Evolutionary conservation across 1,284 basidiomycete species (phyloP).

Genomic region (Blastosporella zonata): DNA sequence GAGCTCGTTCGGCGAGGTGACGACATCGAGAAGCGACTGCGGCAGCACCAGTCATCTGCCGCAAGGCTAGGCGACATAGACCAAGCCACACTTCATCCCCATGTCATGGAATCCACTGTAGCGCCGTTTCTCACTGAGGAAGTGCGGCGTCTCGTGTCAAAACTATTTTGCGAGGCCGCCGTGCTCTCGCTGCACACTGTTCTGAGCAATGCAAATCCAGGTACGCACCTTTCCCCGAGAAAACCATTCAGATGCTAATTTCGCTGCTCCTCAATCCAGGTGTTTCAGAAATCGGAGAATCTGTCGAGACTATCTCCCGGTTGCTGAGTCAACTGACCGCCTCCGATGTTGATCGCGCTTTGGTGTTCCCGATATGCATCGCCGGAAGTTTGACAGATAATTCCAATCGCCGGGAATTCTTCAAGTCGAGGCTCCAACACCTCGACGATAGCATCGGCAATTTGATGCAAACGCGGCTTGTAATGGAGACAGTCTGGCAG

Average conservation of each 20-base stretch:
- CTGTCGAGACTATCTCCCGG: slow-evolving; percentile 52
- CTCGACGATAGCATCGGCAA: slow-evolving; percentile 63
- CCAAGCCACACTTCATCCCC: slow-evolving; percentile 37
- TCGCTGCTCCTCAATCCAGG: slow-evolving; percentile 37
- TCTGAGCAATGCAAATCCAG: slow-evolving; percentile 61
- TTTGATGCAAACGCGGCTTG: slow-evolving; percentile 52
- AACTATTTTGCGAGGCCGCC: slow-evolving; percentile 67
- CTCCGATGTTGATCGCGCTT: slow-evolving; percentile 58
- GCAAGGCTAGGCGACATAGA: slow-evolving; percentile 26
- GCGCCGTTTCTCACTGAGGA: slow-evolving; percentile 37
- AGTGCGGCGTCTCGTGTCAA: slow-evolving; percentile 45
- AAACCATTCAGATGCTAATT: slow-evolving; percentile 3
- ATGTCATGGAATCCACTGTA: slow-evolving; percentile 30
- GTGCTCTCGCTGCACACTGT: slow-evolving; percentile 71
- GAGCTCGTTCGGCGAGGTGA: slow-evolving; percentile 68
- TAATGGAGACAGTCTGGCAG: slow-evolving; percentile 69
- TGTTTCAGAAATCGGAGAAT: slow-evolving; percentile 66
- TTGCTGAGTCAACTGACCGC: slow-evolving; percentile 51
- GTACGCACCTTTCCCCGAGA: slow-evolving; percentile 37
- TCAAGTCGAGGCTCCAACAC: slow-evolving; percentile 53
- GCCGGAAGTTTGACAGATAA: slow-evolving; percentile 71
- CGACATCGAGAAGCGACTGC: slow-evolving; percentile 61
- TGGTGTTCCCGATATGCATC: slow-evolving; percentile 71
- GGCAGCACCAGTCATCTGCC: slow-evolving; percentile 34
- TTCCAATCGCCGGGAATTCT: slow-evolving; percentile 53